Percentiles rank a stretch among this genome's conserved stretches.
These are phyloP conservation scores for Bocquillonia castaneifolia DNA, from an alignment of 441 rosid genomes.

Conservation along the genomic window DNA sequence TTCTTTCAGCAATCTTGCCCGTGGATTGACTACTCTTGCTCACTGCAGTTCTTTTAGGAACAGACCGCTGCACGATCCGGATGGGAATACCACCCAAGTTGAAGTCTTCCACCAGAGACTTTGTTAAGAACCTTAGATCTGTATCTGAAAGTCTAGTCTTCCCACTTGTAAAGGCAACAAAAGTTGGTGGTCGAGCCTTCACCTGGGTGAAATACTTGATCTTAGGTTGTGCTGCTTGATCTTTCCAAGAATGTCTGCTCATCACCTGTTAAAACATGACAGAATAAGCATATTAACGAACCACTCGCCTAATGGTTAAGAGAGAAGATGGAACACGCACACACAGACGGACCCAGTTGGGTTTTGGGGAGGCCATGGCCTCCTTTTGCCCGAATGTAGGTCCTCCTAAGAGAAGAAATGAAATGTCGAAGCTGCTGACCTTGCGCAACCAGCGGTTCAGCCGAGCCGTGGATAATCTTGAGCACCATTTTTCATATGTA, in stretches of 20 bases:
- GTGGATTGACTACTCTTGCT: slow-evolving; percentile 28
- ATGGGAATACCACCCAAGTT: slow-evolving; percentile 87
- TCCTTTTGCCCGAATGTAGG: too few relatives aligned
- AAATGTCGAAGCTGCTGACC: slow-evolving; percentile 35
- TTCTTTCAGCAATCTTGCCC: slow-evolving; percentile 30
- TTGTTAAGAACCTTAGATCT: slow-evolving; percentile 69
- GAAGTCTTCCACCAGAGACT: slow-evolving; percentile 88
- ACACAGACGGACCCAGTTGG: too few relatives aligned
- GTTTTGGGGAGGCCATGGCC: too few relatives aligned
- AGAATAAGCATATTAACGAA: not conserved
- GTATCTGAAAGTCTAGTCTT: slow-evolving; percentile 57
- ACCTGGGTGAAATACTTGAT: slow-evolving; percentile 93
- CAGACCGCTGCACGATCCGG: slow-evolving; percentile 68
- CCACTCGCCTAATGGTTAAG: not conserved
- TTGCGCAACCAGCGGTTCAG: slow-evolving; percentile 88
- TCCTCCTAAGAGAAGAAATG: too few relatives aligned
- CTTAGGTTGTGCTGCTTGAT: slow-evolving; percentile 75
- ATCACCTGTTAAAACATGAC: slow-evolving; percentile 45
- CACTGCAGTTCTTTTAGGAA: slow-evolving; percentile 29
- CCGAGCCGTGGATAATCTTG: slow-evolving; percentile 77
- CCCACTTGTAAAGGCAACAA: slow-evolving; percentile 75
- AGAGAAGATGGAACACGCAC: too few relatives aligned
- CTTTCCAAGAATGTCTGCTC: slow-evolving; percentile 98
- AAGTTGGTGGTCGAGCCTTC: slow-evolving; percentile 96
- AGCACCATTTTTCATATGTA: slow-evolving; percentile 78